Conservation (phyloP, 441 rosid genomes). For the Gossypium schwendimanii region DNA sequence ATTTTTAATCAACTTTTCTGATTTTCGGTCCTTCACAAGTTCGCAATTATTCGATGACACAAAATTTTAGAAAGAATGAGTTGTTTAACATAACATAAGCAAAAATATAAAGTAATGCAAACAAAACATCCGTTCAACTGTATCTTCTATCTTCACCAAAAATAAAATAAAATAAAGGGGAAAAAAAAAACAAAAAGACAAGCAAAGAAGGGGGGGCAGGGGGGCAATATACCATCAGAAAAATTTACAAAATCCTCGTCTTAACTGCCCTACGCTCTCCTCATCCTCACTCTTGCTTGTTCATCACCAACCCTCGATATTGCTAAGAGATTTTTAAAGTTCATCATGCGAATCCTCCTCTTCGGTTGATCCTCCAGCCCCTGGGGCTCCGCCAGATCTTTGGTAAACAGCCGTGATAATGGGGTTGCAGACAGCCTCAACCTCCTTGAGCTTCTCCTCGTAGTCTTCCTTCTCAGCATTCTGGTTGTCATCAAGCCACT, state of each 20-base stretch:
- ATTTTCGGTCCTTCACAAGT: no score
- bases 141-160: not conserved
- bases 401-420: slow-evolving; percentile 83
- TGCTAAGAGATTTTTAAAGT: slow-evolving; percentile 29
- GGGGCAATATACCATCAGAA: not conserved
- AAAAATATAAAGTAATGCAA: not conserved
- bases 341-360: slow-evolving; percentile 74
- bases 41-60: not conserved
- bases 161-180: not conserved
- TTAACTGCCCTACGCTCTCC: not conserved
- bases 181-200: not conserved
- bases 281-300: not conserved
- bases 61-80: not conserved
- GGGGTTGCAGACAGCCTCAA: slow-evolving; percentile 90
- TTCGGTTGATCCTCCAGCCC: slow-evolving; percentile 37
- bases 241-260: not conserved
- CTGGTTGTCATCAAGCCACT: slow-evolving; percentile 92
- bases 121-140: not conserved
- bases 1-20: no score
- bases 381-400: slow-evolving; percentile 79
- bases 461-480: slow-evolving; percentile 77
- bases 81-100: not conserved
- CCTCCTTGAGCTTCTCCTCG: slow-evolving; percentile 94
- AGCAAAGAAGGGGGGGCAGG: not conserved
- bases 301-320: not conserved